phyloP scores from a whole-genome alignment of 2,329 filamentous ascomycete genomes.

The Stagonosporopsis rhizophila region DNA sequence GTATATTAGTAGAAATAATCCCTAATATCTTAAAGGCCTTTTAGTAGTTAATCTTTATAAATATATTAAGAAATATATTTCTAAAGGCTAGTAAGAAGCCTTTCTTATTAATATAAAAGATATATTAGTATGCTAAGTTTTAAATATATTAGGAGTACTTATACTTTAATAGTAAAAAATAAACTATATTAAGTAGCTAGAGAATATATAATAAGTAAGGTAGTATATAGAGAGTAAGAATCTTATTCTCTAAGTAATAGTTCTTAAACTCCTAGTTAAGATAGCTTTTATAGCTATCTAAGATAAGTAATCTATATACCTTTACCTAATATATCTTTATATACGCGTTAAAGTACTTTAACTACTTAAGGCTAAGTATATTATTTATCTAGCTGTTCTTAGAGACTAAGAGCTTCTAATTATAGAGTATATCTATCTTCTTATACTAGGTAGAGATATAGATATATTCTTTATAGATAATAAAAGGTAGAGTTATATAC shows the following conservation, averaged over 20 bases:
- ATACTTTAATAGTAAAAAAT: background rate
- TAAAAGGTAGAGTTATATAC: background rate
- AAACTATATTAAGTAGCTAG: background rate
- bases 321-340: background rate
- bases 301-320: background rate
- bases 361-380: background rate
- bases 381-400: slow-evolving; percentile 5
- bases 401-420: slow-evolving; percentile 6
- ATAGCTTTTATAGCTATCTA: slow-evolving; percentile 1
- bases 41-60: background rate
- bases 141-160: background rate
- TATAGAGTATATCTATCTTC: background rate
- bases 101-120: background rate
- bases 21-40: background rate
- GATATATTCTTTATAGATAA: background rate
- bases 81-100: background rate
- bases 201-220: too few relatives aligned
- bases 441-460: slow-evolving; percentile 2
- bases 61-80: background rate
- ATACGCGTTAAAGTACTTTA: slow-evolving; percentile 6
- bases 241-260: slow-evolving; percentile 4
- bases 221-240: background rate
- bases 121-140: background rate
- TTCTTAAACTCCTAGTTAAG: slow-evolving; percentile 1
- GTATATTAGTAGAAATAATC: too few relatives aligned